Conservation (phyloP, 179 eudicot species). For the Vitellaria paradoxa region DNA sequence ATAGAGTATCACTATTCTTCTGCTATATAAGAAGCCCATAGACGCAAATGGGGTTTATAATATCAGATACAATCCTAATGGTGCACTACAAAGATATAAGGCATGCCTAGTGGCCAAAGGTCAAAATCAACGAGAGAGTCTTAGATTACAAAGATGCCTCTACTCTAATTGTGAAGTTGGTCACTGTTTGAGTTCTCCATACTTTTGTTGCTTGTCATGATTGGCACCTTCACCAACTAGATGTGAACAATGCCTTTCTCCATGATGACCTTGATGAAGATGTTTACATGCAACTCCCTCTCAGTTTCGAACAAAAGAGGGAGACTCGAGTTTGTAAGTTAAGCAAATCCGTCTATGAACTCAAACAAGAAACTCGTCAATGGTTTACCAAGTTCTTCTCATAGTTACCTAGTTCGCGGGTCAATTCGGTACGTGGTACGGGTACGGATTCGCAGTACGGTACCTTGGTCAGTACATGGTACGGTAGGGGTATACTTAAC, state of each 20-base stretch:
- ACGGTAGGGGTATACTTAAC: too few species aligned
- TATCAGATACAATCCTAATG: too few species aligned
- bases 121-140: constrained; percentile 15
- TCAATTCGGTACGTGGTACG: too few species aligned
- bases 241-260: not conserved
- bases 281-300: not conserved
- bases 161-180: not conserved
- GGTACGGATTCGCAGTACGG: too few species aligned
- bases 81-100: not conserved
- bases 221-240: constrained; percentile 11
- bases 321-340: not conserved
- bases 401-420: too few species aligned
- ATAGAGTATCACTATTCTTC: too few species aligned
- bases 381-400: not conserved
- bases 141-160: not conserved
- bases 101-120: constrained; percentile 16
- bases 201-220: not conserved
- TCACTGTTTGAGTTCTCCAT: not conserved
- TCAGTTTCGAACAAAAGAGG: not conserved
- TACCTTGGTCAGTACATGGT: too few species aligned
- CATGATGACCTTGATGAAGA: not conserved
- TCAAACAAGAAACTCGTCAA: not conserved
- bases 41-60: too few species aligned
- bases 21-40: too few species aligned
- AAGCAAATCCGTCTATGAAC: not conserved